Evolutionary conservation across 225 moss, liverwort and hornwort species (phyloP).

Genomic region (Anthoceros angustus): DNA sequence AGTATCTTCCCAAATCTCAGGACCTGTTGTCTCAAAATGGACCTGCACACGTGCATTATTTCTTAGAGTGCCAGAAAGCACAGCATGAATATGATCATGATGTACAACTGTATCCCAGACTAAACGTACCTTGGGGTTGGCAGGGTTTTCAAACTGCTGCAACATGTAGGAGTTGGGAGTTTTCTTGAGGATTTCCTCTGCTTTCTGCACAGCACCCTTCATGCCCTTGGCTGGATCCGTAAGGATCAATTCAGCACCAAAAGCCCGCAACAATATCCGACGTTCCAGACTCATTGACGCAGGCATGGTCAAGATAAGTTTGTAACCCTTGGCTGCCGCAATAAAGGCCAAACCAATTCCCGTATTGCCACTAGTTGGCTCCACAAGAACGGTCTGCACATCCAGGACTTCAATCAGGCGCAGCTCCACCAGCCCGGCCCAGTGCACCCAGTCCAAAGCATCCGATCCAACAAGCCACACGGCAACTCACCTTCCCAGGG

Average conservation of each 20-base stretch:
- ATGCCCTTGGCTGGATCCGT: constrained; percentile 97
- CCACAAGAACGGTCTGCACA: constrained; percentile 74
- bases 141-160: constrained; percentile 96
- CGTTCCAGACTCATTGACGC: constrained; percentile 99
- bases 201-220: constrained; percentile 98
- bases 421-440: neutral
- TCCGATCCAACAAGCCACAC: neutral
- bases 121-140: constrained; percentile 67
- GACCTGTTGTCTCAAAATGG: constrained; percentile 96
- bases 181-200: constrained; percentile 82
- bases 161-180: constrained; percentile 90
- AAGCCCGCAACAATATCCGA: constrained; percentile 84
- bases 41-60: constrained; percentile 26
- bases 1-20: constrained; percentile 97
- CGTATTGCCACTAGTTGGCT: constrained; percentile 98
- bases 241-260: constrained; percentile 83
- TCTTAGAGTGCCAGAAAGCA: neutral
- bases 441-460: neutral
- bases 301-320: constrained; percentile 97
- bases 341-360: constrained; percentile 98
- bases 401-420: neutral
- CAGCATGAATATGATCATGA: neutral
- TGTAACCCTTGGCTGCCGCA: constrained; percentile 92
- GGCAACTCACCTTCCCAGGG: constrained; percentile 60
- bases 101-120: neutral